phyloP scores from a whole-genome alignment of 257 asterid genomes.

The Prunella vulgaris region DNA sequence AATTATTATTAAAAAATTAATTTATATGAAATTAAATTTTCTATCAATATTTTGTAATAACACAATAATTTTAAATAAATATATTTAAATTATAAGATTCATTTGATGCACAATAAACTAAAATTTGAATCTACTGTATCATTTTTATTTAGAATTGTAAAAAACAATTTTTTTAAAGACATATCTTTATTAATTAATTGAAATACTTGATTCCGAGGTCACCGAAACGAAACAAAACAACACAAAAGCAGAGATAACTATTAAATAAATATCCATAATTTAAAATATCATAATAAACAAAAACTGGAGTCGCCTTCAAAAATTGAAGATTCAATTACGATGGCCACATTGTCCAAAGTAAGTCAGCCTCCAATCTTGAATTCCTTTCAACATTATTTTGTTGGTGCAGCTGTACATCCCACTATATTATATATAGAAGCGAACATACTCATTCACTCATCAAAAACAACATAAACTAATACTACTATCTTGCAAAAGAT shows the following conservation, averaged over 20 bases:
- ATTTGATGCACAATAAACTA: no score
- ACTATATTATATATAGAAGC: background rate
- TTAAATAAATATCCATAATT: background rate
- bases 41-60: no score
- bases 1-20: no score
- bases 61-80: no score
- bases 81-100: no score
- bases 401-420: background rate
- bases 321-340: background rate
- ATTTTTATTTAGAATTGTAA: no score
- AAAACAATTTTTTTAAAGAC: background rate
- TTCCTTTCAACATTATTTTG: background rate
- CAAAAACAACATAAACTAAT: no score
- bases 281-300: no score
- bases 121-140: no score
- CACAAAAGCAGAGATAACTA: background rate
- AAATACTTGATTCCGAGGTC: no score
- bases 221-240: no score
- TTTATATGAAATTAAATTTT: no score
- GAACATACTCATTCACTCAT: background rate
- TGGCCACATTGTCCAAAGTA: background rate
- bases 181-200: background rate
- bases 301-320: background rate
- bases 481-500: background rate
- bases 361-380: background rate